Base-by-base conservation (phyloP, 1,284 basidiomycete species). In the Sanghuangporus sanghuang region DNA sequence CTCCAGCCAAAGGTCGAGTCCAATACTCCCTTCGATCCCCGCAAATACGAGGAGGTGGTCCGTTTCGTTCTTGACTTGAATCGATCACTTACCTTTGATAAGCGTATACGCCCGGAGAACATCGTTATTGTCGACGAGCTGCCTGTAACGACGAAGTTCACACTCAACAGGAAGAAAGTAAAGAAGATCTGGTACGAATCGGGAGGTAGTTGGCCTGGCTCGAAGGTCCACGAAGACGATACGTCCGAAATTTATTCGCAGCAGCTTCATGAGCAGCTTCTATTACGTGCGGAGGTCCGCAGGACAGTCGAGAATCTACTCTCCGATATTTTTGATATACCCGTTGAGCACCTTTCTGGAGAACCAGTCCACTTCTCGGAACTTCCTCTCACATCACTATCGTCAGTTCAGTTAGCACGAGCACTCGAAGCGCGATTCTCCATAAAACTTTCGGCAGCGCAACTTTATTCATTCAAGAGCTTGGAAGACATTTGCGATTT, bases 101-200 rank as follows among this genome's bases (percentile, higher is more conserved):
- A 67, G 52, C 39, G 67, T 0, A 44, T 68, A 9, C 58, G 56
- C 6, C 12, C 42, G 5, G 64, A 67, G 32, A 67, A 64, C 39
- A 57, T 68, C 27, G 35, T 64, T 8, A 18, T 68, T 46, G 67
- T 68, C 3, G 62, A 64, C 14, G 27, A 59, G 12, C 65, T 68
- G 9, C 67, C 67, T 6, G 35, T 64, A 27, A 67, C 67, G 14
- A 52, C 62, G 46, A 68, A 68, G 50, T n/a, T 57, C 11, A 66
- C 66, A 6, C 38, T 68, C 11, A 61, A 67, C 36, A 18, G 67
- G 39, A 68, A 68, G 53, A 59, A 55, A 23, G 27, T 68, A 14
- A 64, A 64, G 56, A 58, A 63, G 14, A 60, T 65, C 9, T 40
- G 57, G 57, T 11, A 23, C 16, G 57, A 58, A 35, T 58, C 40